Percentiles rank a stretch among this genome's conserved stretches.
Evolutionary conservation across 1,284 basidiomycete genomes (phyloP).

Genomic region (Mycena sp.): DNA sequence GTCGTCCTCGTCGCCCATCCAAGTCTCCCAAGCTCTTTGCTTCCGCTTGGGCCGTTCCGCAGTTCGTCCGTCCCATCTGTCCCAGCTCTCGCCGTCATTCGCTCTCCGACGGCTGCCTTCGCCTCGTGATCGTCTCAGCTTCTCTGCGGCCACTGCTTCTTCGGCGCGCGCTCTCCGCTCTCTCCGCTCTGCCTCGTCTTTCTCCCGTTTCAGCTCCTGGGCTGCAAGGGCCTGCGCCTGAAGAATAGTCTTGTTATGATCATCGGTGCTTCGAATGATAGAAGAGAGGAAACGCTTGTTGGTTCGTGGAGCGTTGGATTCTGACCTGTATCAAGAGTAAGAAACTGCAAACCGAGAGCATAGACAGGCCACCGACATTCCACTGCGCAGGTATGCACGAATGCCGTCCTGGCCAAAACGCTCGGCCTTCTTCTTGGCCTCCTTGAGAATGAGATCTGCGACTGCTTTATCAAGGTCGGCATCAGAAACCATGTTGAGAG

Average conservation of each 20-base stretch:
- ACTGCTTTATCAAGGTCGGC: conserved; percentile 90
- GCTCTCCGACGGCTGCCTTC: conserved; percentile 41
- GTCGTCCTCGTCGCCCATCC: conserved; percentile 45
- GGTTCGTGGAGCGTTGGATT: conserved; percentile 78
- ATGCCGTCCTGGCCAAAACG: conserved; percentile 73
- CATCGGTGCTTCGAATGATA: conserved; percentile 91
- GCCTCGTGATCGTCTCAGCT: conserved; percentile 55
- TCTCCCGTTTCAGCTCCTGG: conserved; percentile 71
- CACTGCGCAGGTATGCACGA: conserved; percentile 69
- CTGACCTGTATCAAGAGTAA: conserved; percentile 42
- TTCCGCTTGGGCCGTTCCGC: conserved; percentile 51
- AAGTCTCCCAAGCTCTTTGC: conserved; percentile 52
- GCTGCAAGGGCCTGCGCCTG: conserved; percentile 81
- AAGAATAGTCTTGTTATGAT: conserved; percentile 88
- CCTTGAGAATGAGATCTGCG: conserved; percentile 86
- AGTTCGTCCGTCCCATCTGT: conserved; percentile 57
- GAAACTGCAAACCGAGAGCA: conserved; percentile 14
- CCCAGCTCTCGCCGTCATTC: conserved; percentile 51
- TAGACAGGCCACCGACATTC: conserved; percentile 40
- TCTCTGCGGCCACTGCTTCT: conserved; percentile 74
- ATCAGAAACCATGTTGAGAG: conserved; percentile 74
- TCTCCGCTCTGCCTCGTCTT: conserved; percentile 67
- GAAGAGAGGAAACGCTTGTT: conserved; percentile 92
- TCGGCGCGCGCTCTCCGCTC: conserved; percentile 72
- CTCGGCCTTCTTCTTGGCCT: conserved; percentile 90